phyloP scores from a whole-genome alignment of 345 rosid species.

The Eucalyptus curtisii region DNA sequence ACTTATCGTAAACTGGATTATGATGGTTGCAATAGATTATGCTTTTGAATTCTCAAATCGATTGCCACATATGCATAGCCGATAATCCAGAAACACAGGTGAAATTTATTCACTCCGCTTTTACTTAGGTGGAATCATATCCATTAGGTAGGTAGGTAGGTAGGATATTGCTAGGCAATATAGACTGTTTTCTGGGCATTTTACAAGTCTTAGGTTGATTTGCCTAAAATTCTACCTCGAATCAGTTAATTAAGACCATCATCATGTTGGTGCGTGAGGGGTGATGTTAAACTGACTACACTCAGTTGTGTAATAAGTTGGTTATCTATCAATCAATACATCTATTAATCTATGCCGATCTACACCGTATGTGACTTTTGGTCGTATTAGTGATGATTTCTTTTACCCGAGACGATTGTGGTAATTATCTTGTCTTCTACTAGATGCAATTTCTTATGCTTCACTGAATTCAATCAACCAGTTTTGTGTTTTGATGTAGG shows the following conservation, averaged over 20 bases:
- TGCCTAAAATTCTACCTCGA: neutral
- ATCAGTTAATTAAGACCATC: neutral
- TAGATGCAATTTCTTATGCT: neutral
- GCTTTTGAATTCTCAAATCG: neutral
- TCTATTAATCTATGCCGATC: neutral
- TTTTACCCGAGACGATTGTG: neutral
- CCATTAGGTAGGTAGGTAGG: neutral
- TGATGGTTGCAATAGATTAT: neutral
- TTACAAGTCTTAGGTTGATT: neutral
- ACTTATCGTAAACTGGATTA: neutral
- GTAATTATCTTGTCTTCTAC: neutral
- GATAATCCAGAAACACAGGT: neutral
- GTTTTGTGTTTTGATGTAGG: conserved; percentile 27
- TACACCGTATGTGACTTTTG: neutral
- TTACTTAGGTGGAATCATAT: neutral
- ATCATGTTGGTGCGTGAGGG: neutral
- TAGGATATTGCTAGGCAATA: neutral
- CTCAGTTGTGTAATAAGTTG: neutral
- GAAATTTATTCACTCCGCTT: neutral
- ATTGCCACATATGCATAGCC: neutral
- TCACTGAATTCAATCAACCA: neutral
- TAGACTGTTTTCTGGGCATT: neutral
- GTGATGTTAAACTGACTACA: neutral
- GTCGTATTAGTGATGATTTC: neutral
- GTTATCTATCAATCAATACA: neutral